phyloP scores from a whole-genome alignment of 495 filamentous ascomycete species.

The Trichoderma orchidacearum region DNA sequence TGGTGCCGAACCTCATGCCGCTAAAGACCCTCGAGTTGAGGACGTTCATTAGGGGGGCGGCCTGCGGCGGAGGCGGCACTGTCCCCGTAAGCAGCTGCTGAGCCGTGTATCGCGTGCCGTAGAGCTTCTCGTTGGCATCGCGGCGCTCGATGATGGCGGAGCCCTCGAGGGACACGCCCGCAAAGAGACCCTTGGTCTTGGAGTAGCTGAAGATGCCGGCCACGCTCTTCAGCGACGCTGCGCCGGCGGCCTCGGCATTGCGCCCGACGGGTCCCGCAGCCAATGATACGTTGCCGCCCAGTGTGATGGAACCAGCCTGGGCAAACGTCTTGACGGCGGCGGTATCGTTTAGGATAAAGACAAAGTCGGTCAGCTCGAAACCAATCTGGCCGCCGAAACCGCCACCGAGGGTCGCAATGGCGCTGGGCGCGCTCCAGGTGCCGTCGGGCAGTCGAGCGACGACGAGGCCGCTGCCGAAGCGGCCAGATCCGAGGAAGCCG shows the following conservation, averaged over 20 bases:
- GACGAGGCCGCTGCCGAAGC: slow-evolving; percentile 88
- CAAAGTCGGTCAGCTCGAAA: slow-evolving; percentile 95
- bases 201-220: slow-evolving; percentile 91
- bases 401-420: slow-evolving; percentile 79
- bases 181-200: slow-evolving; percentile 95
- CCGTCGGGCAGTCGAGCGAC: slow-evolving; percentile 88
- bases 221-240: slow-evolving; percentile 77
- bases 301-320: slow-evolving; percentile 75
- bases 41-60: slow-evolving; percentile 71
- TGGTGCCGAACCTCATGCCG: slow-evolving; percentile 36
- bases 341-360: slow-evolving; percentile 94
- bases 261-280: slow-evolving; percentile 87
- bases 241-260: slow-evolving; percentile 93
- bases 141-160: slow-evolving; percentile 81
- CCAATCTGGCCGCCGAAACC: slow-evolving; percentile 96
- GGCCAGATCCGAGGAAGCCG: slow-evolving; percentile 83
- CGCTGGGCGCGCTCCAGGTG: slow-evolving; percentile 85
- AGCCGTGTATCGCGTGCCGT: slow-evolving; percentile 71
- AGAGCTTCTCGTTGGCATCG: slow-evolving; percentile 94
- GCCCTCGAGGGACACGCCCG: slow-evolving; percentile 88
- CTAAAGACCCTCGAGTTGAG: slow-evolving; percentile 74
- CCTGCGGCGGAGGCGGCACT: slow-evolving; percentile 65
- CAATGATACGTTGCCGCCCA: slow-evolving; percentile 93
- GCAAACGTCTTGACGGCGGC: slow-evolving; percentile 89
- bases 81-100: slow-evolving; percentile 63